A percentile compares a stretch with the other conserved stretches of the same genome.
Evolutionary conservation across 1,284 basidiomycete species (phyloP).

Genomic region (Moniliophthora roreri): DNA sequence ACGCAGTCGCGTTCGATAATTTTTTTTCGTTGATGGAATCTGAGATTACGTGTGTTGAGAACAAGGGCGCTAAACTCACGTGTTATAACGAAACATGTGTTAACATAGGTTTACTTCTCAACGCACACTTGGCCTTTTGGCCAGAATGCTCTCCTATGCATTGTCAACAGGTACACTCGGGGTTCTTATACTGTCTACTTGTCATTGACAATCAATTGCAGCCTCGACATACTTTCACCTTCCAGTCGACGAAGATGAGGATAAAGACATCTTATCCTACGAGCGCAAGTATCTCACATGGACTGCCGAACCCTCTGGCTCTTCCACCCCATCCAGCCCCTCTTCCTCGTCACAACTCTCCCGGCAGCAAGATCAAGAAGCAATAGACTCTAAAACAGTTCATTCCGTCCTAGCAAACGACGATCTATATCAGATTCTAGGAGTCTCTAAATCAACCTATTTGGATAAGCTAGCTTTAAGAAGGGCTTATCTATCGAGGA

Average conservation of each 20-base stretch:
- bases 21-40: no score
- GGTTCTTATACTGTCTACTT: constrained; percentile 1
- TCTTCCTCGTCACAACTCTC: constrained; percentile 20
- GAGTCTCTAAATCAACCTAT: constrained; percentile 48
- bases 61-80: no score
- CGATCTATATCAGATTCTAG: constrained; percentile 74
- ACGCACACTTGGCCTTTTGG: no score
- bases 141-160: constrained; percentile 64
- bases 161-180: constrained; percentile 45
- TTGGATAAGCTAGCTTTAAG: constrained; percentile 68
- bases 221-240: constrained; percentile 62
- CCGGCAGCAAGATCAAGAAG: constrained; percentile 22
- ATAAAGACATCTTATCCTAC: constrained; percentile 43
- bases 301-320: constrained; percentile 34
- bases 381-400: constrained; percentile 41
- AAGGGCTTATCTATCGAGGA: constrained; percentile 75
- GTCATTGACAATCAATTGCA: constrained; percentile 19
- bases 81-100: no score
- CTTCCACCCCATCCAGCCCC: constrained; percentile 23
- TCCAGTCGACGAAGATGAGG: constrained; percentile 57
- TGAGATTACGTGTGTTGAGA: no score
- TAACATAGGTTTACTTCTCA: no score
- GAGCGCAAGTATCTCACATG: constrained; percentile 49
- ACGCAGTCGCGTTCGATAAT: no score
- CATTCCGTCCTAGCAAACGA: constrained; percentile 59